Base-by-base conservation (phyloP, 2,329 filamentous ascomycete species). In the Beauveria sp. region DNA sequence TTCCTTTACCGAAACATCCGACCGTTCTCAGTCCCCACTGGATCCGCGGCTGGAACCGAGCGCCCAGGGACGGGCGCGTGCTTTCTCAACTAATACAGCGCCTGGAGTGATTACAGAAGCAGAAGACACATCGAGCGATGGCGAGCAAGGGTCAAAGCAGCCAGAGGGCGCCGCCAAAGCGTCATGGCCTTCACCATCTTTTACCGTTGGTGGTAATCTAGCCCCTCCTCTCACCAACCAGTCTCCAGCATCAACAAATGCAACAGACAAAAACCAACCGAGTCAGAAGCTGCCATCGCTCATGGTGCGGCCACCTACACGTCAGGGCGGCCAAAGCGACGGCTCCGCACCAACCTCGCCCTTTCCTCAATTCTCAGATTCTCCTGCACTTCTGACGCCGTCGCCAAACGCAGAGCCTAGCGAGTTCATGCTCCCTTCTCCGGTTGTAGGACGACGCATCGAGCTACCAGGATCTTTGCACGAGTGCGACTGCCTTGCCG, bases 311-410 rank as follows among this genome's bases (percentile, higher is more conserved):
- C 84, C 83, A 34, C 79, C 81, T 1, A 77, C 75, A 50, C 74
- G 74, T 2, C 71, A 72, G 16, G 72, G 73, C 53, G 76, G 72
- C 50, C 71, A 74, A 28, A 82, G 78, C 61, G 76, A 75, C 26
- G 70, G 70, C 22, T 80, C 80, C 0, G 80, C 81, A 2, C 78
- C 80, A 1, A 73, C 79, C 5, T 82, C 84, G 4, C 87, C 89
- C 0, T 93, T 94, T 64, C 90, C 90, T 1, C 73, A 78, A 5
- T 90, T 85, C 64, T 79, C 81, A 2, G 89, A 92, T 63, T 83
- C 81, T 1, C 80, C 82, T 1, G 67, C 75, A 28, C 59, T 72
- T 6, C 67, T 81, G 51, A 77, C 77, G 1, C 78, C 80, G 7
- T 70, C 73, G 57, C 70, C 71, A 10, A 70, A 73, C 8, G 66